Base-by-base conservation (phyloP, 1,284 basidiomycete species). In the Malassezia globosa region DNA sequence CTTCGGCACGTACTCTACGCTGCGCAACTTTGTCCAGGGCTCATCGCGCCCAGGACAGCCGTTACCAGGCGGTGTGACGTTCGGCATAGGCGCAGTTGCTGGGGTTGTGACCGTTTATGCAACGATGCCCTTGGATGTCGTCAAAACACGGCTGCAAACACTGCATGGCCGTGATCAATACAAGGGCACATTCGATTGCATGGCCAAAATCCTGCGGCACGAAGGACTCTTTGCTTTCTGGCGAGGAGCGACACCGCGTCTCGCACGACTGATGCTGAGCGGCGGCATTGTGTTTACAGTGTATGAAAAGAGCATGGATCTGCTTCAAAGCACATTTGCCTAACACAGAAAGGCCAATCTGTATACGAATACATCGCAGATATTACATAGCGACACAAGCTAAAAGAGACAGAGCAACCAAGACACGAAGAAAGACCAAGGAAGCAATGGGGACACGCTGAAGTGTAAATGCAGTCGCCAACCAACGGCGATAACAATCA, bases 131-230 rank as follows among this genome's bases (percentile, higher is more conserved):
- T 55, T 68, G 34, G 66, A 68, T 67, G 89, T 96, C 16, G 81
- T 96, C 75, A 96, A 96, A 75, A 96, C 92, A 10, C 81, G 92
- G 35, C 96, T 97, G 92, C 92, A 97, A 72, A 83, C 86, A 1
- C 77, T 96, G 24, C 79, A 82, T 58, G 92, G 89, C 2, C 77
- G 80, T 16, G 74, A 79, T 35, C 81, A 87, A 58, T 97, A 96
- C 73, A 79, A 81, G 34, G 94, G 90, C 69, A 84, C 89, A 1
- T 84, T 95, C 74, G 87, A 95, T 68, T 96, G 90, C 68, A 87
- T 82, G 34, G 43, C 52, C 42, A 42, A 57, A 27, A 60, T 57
- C 7, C 22, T 64, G 27, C 55, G 56, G 22, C 46, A 92, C 72
- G 87, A 94, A 68, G 89, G 89, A 7, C 56, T 90, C 13, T 64